Evolutionary conservation across 441 rosid species (phyloP).

Genomic region (Metrosideros polymorpha): DNA sequence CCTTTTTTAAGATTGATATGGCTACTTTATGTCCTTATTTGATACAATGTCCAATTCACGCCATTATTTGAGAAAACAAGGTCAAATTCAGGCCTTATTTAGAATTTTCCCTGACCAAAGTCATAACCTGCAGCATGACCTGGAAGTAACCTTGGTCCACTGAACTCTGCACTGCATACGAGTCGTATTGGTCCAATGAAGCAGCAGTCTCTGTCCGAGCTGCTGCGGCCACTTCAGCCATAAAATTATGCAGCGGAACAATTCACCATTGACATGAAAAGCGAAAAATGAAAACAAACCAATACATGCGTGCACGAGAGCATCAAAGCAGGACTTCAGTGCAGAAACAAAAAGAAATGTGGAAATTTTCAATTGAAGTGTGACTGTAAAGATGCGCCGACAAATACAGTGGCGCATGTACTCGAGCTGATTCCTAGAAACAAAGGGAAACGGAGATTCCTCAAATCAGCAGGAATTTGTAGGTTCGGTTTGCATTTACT

Average conservation of each 20-base stretch:
- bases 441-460: background rate
- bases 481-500: background rate
- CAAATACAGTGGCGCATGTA: background rate
- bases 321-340: no score
- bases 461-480: background rate
- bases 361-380: background rate
- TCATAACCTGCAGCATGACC: constrained; percentile 41
- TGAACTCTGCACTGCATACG: no score
- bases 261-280: background rate
- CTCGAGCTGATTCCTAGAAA: background rate
- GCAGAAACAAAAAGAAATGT: no score
- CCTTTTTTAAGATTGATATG: no score
- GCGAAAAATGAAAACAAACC: background rate
- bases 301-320: no score
- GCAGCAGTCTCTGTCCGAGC: constrained; percentile 29
- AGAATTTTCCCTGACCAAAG: no score
- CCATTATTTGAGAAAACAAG: no score
- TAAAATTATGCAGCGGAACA: constrained; percentile 54
- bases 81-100: no score
- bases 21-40: no score
- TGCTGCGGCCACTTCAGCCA: constrained; percentile 76
- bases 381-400: background rate
- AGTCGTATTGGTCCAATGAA: no score
- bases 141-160: no score
- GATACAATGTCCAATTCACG: no score